phyloP scores from a whole-genome alignment of 2,329 filamentous ascomycete species.

The Mollisia scopiformis region DNA sequence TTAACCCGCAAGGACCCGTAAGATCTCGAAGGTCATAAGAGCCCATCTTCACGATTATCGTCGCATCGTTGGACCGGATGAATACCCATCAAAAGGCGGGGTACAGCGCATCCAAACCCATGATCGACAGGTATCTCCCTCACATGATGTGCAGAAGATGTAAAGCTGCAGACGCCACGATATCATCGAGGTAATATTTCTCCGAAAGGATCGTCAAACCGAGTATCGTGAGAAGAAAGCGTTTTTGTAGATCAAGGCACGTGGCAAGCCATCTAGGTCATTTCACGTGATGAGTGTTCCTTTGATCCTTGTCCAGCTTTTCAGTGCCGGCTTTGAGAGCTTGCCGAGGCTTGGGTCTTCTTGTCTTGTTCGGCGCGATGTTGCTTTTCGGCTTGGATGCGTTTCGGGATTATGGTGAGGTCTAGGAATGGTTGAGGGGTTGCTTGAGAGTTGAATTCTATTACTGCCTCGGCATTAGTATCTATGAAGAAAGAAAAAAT shows the following conservation, averaged over 20 bases:
- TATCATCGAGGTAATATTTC: background rate
- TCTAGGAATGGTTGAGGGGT: slow-evolving; percentile 34
- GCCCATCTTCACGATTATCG: background rate
- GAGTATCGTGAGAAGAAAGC: background rate
- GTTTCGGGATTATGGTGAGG: slow-evolving; percentile 25
- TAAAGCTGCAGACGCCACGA: background rate
- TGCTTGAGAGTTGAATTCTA: slow-evolving; percentile 27
- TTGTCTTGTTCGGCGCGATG: slow-evolving; percentile 22
- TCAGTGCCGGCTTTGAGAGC: background rate
- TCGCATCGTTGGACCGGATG: background rate
- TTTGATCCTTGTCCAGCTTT: background rate
- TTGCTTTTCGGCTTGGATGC: slow-evolving; percentile 21
- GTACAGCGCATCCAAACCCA: background rate
- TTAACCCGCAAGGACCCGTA: background rate
- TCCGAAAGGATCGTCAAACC: background rate
- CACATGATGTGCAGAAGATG: background rate
- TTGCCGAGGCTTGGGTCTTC: background rate
- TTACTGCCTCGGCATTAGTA: slow-evolving; percentile 11
- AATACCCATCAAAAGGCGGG: background rate
- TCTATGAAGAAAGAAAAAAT: background rate
- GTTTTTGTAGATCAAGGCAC: background rate
- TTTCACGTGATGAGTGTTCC: background rate
- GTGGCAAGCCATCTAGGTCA: background rate
- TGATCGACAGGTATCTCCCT: background rate
- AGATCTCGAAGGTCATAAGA: slow-evolving; percentile 1